Evolutionary conservation across 768 basidiomycete genomes (phyloP).

Genomic region (Lactarius vividus): DNA sequence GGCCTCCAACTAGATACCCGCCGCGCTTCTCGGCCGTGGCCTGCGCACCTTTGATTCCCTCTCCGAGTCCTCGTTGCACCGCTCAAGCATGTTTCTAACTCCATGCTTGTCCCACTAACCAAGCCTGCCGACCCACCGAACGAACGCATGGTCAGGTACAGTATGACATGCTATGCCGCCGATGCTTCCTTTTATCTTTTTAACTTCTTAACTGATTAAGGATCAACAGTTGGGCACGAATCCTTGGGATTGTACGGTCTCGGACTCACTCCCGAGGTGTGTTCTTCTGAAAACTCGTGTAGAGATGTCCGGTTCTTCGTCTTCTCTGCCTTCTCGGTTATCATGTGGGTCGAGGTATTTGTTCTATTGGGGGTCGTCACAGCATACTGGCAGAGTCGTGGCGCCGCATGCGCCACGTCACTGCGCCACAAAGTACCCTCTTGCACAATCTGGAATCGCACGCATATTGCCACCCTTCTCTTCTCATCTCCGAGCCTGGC

Average conservation of each 20-base stretch:
- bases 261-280: background rate
- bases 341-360: background rate
- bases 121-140: background rate
- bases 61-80: background rate
- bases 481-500: background rate
- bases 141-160: background rate
- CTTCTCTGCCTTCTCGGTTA: background rate
- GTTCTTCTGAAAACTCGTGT: background rate
- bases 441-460: background rate
- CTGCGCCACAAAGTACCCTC: too few relatives aligned
- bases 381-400: background rate
- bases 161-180: background rate
- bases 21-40: background rate
- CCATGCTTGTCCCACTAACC: background rate
- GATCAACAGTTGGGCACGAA: background rate
- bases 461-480: background rate
- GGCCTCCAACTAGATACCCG: background rate
- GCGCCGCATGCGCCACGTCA: background rate
- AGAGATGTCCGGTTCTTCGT: background rate
- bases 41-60: background rate
- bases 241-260: background rate
- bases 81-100: background rate
- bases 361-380: background rate
- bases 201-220: background rate
- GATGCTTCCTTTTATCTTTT: background rate